Evolutionary conservation across 176 grass and related monocot species (phyloP).

Genomic region (Phragmites australis): DNA sequence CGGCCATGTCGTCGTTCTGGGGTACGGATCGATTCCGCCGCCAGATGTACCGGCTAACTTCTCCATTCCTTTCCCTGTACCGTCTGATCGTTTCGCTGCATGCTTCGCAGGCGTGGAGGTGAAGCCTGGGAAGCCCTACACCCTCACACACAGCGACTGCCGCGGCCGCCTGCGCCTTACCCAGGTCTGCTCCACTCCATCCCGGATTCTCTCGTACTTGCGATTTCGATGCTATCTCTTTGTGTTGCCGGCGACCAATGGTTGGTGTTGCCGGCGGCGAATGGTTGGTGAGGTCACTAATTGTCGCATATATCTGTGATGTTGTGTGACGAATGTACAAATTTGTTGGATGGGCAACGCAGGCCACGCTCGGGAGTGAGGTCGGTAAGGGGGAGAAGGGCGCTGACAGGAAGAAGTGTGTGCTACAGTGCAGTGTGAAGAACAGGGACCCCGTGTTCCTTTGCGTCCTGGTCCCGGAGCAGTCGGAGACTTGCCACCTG

Average conservation of each 20-base stretch:
- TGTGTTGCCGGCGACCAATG: neutral
- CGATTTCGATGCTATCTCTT: neutral
- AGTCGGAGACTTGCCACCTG: slow-evolving; percentile 51
- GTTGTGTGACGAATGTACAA: neutral
- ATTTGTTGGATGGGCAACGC: slow-evolving; percentile 16
- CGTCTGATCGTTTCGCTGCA: neutral
- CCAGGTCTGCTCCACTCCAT: slow-evolving; percentile 50
- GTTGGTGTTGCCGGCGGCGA: neutral
- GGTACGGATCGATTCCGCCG: slow-evolving; percentile 43
- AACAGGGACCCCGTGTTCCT: slow-evolving; percentile 58
- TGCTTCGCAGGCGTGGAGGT: slow-evolving; percentile 62
- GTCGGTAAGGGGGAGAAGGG: slow-evolving; percentile 38
- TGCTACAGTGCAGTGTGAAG: slow-evolving; percentile 64
- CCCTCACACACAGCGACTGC: slow-evolving; percentile 36
- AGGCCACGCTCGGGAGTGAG: slow-evolving; percentile 72
- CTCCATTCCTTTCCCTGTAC: neutral
- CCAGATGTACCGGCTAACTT: neutral
- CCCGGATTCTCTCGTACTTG: neutral
- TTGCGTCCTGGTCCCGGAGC: slow-evolving; percentile 49
- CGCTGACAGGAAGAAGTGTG: slow-evolving; percentile 24
- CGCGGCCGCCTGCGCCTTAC: slow-evolving; percentile 67
- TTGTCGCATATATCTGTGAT: neutral
- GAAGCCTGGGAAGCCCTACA: slow-evolving; percentile 82
- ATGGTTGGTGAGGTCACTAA: neutral
- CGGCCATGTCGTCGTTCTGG: slow-evolving; percentile 76